Evolutionary conservation across 2,329 filamentous ascomycete genomes (phyloP).

Genomic region (Aquanectria penicillioides): DNA sequence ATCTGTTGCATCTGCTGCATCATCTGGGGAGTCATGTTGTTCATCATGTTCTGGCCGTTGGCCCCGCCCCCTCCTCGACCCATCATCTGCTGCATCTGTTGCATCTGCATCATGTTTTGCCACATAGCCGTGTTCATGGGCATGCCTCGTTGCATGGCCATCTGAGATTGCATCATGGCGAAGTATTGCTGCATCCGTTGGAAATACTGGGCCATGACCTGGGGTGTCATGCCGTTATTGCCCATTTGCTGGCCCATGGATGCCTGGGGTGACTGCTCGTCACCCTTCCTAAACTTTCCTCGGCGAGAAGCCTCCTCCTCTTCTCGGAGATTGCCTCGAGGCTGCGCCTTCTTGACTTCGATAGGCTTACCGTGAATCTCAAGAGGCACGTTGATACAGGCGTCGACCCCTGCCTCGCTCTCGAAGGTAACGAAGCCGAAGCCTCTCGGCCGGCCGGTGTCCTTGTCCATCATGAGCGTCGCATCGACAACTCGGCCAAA

Average conservation of each 20-base stretch:
- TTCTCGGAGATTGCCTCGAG: conserved; percentile 91
- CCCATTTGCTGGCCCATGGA: conserved; percentile 56
- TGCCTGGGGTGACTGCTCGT: conserved; percentile 54
- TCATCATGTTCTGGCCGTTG: conserved; percentile 52
- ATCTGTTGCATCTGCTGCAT: conserved; percentile 63
- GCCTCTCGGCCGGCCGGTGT: conserved; percentile 93
- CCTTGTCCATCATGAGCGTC: conserved; percentile 99
- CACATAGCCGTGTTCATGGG: conserved; percentile 81
- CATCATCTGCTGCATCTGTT: conserved; percentile 71
- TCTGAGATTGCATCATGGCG: conserved; percentile 91
- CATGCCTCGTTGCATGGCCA: conserved; percentile 83
- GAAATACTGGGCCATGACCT: conserved; percentile 98
- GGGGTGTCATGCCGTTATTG: conserved; percentile 82
- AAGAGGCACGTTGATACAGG: conserved; percentile 83
- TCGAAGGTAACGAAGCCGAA: conserved; percentile 99
- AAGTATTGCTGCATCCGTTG: conserved; percentile 99
- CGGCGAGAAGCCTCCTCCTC: conserved; percentile 80
- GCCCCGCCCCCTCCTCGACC: conserved; percentile 51
- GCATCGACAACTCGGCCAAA: conserved; percentile 97
- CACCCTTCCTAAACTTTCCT: conserved; percentile 67
- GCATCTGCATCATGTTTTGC: conserved; percentile 81
- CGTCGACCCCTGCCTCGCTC: conserved; percentile 92
- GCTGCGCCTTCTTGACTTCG: conserved; percentile 98
- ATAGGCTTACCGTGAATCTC: conserved; percentile 97
- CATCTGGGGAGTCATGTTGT: conserved; percentile 61